Conservation (phyloP, 495 filamentous ascomycete genomes). For the Penicillium tannophilum region DNA sequence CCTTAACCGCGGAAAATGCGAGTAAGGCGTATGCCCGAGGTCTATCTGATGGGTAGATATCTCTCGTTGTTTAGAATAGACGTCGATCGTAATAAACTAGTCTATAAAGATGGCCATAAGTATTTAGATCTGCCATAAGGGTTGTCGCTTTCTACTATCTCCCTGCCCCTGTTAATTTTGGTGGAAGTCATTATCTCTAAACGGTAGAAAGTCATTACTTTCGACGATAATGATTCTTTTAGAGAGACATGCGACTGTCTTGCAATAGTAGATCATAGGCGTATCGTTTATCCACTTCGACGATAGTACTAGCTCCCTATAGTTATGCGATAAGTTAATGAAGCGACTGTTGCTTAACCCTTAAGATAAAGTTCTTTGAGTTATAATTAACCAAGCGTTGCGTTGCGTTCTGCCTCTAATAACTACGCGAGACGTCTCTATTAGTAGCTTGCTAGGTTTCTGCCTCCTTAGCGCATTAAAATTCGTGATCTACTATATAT, state of each 20-base stretch:
- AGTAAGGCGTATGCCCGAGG: background rate
- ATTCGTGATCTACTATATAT: background rate
- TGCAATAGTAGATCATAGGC: conserved; percentile 4
- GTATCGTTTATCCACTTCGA: background rate
- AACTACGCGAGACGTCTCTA: conserved; percentile 2
- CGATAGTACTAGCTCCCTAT: background rate
- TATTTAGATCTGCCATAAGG: background rate
- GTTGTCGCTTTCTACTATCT: background rate
- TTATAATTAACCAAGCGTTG: background rate
- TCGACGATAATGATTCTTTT: background rate
- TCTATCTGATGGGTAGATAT: background rate
- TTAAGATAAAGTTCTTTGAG: background rate
- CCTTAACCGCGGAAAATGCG: background rate
- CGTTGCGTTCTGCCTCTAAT: background rate
- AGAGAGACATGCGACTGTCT: background rate
- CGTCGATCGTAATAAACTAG: background rate
- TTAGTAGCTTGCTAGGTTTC: conserved; percentile 4
- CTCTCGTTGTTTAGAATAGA: background rate
- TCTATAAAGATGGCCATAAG: background rate
- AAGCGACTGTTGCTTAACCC: background rate
- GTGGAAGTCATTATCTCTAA: background rate
- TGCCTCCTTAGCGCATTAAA: conserved; percentile 2
- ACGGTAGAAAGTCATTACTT: conserved; percentile 5
- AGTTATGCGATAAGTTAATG: background rate
- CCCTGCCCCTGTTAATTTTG: background rate